A percentile compares a stretch with the other conserved stretches of the same genome.
Evolutionary conservation across 1,284 basidiomycete genomes (phyloP).

Genomic region (Microbotryum saponariae): DNA sequence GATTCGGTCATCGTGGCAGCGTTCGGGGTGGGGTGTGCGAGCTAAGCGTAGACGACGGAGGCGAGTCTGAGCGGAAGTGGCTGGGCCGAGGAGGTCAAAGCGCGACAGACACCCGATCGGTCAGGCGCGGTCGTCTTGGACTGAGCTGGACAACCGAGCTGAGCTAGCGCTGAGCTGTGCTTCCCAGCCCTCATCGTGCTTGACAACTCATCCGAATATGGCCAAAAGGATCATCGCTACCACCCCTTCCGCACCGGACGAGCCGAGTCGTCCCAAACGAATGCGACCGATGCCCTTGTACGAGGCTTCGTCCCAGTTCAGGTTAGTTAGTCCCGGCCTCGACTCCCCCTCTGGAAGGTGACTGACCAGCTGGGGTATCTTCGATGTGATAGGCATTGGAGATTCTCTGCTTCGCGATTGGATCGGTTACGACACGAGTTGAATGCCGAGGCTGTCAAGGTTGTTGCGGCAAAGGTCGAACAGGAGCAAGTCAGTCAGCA

Average conservation of each 20-base stretch:
- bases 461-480: constrained; percentile 67
- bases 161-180: neutral
- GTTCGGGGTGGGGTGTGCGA: neutral
- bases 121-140: too few species aligned
- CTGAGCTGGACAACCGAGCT: too few species aligned
- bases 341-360: too few species aligned
- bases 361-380: too few species aligned
- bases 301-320: constrained; percentile 75
- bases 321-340: constrained; percentile 36
- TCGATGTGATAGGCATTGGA: constrained; percentile 53
- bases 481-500: constrained; percentile 58
- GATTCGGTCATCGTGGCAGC: neutral
- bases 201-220: too few species aligned
- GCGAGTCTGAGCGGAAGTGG: too few species aligned
- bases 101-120: too few species aligned
- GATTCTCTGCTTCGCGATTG: constrained; percentile 60
- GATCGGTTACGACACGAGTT: constrained; percentile 47
- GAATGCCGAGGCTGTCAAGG: constrained; percentile 64
- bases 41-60: neutral
- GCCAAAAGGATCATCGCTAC: too few species aligned
- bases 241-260: too few species aligned
- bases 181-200: too few species aligned
- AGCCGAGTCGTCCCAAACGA: constrained; percentile 7
- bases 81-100: too few species aligned
- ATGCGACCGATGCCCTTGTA: constrained; percentile 48